Percentiles rank a stretch among this genome's conserved stretches.
phyloP scores from a whole-genome alignment of 345 rosid genomes.

The Toxicodendron radicans region DNA sequence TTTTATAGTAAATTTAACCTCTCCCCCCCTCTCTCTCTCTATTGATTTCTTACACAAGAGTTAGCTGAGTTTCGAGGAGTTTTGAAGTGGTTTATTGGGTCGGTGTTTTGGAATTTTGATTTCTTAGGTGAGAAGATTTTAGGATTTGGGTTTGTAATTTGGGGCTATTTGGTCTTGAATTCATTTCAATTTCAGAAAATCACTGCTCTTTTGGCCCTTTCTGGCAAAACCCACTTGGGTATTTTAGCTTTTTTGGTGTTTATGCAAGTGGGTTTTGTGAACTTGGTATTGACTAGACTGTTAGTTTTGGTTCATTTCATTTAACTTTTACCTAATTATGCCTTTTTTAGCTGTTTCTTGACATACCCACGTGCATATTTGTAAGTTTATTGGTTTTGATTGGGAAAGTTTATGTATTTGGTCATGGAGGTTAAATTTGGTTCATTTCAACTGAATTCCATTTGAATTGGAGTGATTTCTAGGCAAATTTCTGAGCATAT shows the following conservation, averaged over 20 bases:
- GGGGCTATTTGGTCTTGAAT: background rate
- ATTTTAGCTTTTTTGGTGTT: background rate
- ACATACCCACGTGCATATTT: background rate
- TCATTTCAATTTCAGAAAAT: background rate
- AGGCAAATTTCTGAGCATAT: background rate
- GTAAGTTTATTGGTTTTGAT: background rate
- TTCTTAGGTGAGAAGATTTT: background rate
- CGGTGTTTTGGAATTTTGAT: conserved; percentile 11
- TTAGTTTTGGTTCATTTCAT: background rate
- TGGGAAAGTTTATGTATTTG: background rate
- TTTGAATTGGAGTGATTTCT: background rate
- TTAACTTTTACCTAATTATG: background rate
- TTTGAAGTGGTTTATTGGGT: conserved; percentile 12
- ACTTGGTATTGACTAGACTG: background rate
- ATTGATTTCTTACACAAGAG: background rate
- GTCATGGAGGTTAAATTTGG: background rate
- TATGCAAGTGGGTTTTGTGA: background rate
- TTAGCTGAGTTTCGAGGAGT: conserved; percentile 20
- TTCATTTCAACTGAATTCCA: conserved; percentile 5
- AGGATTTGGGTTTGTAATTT: background rate
- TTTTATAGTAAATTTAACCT: background rate
- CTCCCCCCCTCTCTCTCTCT: background rate
- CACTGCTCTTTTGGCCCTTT: background rate
- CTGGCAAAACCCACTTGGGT: background rate
- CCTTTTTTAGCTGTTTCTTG: background rate